Conservation (phyloP, 176 grass and related monocot genomes). For the Cenchrus americanus region DNA sequence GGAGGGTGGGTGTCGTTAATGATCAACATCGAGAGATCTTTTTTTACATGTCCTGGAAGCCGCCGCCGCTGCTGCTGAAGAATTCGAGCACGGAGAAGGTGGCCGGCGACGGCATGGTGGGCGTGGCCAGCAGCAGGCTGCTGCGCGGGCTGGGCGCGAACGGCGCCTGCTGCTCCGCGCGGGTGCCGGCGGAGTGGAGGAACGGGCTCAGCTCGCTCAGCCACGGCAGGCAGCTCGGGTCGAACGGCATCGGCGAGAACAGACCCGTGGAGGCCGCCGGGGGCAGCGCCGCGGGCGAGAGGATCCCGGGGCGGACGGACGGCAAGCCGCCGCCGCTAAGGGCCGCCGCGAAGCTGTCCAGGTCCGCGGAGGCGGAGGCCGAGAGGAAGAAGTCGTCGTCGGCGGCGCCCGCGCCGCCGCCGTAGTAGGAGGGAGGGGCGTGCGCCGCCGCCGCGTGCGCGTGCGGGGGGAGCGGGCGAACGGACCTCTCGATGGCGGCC, state of each 20-base stretch:
- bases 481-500: constrained; percentile 74
- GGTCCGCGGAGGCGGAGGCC: not conserved
- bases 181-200: constrained; percentile 42
- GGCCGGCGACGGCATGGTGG: constrained; percentile 72
- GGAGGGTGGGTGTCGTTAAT: not conserved
- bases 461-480: constrained; percentile 46
- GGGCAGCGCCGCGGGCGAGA: constrained; percentile 66
- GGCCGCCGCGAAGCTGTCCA: constrained; percentile 4
- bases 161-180: not conserved
- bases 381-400: constrained; percentile 7
- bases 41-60: constrained; percentile 50
- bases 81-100: constrained; percentile 47
- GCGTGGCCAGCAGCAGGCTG: constrained; percentile 60
- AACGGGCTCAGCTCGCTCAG: constrained; percentile 77
- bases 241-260: constrained; percentile 77
- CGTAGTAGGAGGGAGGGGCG: not conserved
- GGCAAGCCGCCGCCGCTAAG: not conserved
- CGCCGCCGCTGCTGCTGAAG: constrained; percentile 35
- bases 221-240: constrained; percentile 57
- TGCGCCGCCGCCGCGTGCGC: not conserved
- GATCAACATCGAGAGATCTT: not conserved
- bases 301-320: constrained; percentile 54
- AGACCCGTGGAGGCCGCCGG: constrained; percentile 51
- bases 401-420: no score
- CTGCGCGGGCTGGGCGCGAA: constrained; percentile 54